Evolutionary conservation across 495 filamentous ascomycete genomes (phyloP), one percentile per base, ranked within the genome.

Genomic region (Aspergillus homomorphus): DNA sequence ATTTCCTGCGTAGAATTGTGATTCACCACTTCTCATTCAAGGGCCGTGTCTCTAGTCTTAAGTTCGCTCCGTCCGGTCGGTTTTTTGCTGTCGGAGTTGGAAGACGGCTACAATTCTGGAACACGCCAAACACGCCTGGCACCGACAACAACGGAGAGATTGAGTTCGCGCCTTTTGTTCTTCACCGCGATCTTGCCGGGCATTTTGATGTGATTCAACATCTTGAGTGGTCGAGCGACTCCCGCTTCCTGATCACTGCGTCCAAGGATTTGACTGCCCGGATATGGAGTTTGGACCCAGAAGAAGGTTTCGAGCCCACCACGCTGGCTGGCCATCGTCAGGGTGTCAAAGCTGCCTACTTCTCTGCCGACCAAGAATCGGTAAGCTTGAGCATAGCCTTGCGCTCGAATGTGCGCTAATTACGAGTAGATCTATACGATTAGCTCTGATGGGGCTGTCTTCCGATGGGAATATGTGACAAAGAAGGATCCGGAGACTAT

Each of bases 21-120:
- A 84, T 98, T 30, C 90, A 98, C 69, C 87, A 96, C 75, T 96
- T 98, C 69, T 92, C 95, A 43, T 95, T 98, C 81, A 89, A 87
- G 66, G 82, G 80, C n/a, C 77, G 82, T 15, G 85, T 96, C 30
- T 87, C 91, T 18, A 88, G 92, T 7, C 84, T 98, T 46, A 85
- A 89, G 16, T 98, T 98, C 69, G 94, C 95, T 20, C 92, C 92
- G 2, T 93, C 91, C 3, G 94, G 94, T 22, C 86, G 85, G 19
- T 84, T 95, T 68, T 97, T 98, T 67, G 93, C 87, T 33, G 92
- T 91, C 18, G 92, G 86, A 46, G 73, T 94, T 23, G 92, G 91
- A 14, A 80, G 93, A 60, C 86, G 89, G 56, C 83, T 96, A 58
- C 91, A 98, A 75, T 84, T 96, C 46, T 98, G 94, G 94, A 89